Conservation (phyloP, 2,329 filamentous ascomycete genomes). For the Xylaria sp. region DNA sequence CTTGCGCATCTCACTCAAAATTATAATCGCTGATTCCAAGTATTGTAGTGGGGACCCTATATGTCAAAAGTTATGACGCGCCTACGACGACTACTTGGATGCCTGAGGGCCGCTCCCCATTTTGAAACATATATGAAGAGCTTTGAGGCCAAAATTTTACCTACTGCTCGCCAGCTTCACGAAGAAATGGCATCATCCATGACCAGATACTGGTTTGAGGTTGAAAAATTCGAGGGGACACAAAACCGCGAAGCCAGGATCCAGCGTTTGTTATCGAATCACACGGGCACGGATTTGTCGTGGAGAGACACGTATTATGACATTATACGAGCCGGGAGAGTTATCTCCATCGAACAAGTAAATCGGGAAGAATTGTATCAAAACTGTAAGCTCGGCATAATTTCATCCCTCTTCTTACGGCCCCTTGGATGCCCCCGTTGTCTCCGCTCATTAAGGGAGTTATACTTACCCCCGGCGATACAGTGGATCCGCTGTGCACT, state of each 20-base stretch:
- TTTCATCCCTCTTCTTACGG: not conserved
- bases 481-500: not conserved
- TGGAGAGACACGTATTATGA: not conserved
- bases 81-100: not conserved
- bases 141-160: not conserved
- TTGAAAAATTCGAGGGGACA: not conserved
- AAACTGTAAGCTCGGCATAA: not conserved
- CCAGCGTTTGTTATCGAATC: not conserved
- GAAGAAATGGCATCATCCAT: not conserved
- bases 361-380: not conserved
- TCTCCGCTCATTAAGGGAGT: not conserved
- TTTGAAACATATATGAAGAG: not conserved
- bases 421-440: not conserved
- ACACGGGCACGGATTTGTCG: not conserved
- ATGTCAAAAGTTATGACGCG: not conserved
- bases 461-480: not conserved
- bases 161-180: not conserved
- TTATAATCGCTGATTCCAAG: not conserved
- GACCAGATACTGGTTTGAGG: not conserved
- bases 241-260: not conserved
- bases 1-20: not conserved
- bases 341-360: not conserved
- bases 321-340: too few species aligned
- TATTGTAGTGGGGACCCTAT: not conserved
- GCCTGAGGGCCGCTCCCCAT: conserved; percentile 8